Evolutionary conservation across 208 protist species (phyloP).

Genomic region (Acanthamoeba lugdunensis): DNA sequence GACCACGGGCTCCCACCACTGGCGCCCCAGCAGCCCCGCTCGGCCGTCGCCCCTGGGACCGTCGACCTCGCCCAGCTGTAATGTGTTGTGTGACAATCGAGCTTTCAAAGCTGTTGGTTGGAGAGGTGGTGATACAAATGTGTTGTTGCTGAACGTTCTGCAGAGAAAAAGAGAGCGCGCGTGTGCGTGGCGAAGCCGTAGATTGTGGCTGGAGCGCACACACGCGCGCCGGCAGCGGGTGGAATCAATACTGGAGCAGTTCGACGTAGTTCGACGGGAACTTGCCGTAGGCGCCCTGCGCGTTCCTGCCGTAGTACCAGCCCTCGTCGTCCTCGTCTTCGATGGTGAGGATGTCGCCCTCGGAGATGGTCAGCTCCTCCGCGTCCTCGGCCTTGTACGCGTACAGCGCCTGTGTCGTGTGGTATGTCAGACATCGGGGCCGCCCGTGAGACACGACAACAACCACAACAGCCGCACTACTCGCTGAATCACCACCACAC

Average conservation of each 20-base stretch:
- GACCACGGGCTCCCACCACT: neutral
- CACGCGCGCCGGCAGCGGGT: too few relatives aligned
- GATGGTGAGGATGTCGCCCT: slow-evolving; percentile 42
- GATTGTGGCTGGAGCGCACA: too few relatives aligned
- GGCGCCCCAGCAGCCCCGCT: neutral
- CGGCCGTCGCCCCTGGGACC: neutral
- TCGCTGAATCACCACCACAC: too few relatives aligned
- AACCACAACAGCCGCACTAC: too few relatives aligned
- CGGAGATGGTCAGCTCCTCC: slow-evolving; percentile 40
- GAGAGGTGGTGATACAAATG: too few relatives aligned
- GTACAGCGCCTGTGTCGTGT: slow-evolving; percentile 4
- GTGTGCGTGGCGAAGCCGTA: too few relatives aligned
- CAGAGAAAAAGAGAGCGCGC: too few relatives aligned
- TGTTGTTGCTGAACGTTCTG: too few relatives aligned
- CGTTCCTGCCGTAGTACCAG: slow-evolving; percentile 56
- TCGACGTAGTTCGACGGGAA: slow-evolving; percentile 66
- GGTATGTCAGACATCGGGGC: neutral
- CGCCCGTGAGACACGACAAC: neutral
- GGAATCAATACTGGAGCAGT: neutral
- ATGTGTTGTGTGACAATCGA: too few relatives aligned
- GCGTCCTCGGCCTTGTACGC: slow-evolving; percentile 54
- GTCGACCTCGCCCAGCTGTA: neutral
- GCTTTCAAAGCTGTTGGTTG: too few relatives aligned
- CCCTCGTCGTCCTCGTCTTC: slow-evolving; percentile 67
- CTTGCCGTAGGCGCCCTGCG: slow-evolving; percentile 30